These are phyloP conservation scores for Amauroascus verrucosus DNA, from an alignment of 2,329 filamentous ascomycete genomes.

Conservation along the genomic window DNA sequence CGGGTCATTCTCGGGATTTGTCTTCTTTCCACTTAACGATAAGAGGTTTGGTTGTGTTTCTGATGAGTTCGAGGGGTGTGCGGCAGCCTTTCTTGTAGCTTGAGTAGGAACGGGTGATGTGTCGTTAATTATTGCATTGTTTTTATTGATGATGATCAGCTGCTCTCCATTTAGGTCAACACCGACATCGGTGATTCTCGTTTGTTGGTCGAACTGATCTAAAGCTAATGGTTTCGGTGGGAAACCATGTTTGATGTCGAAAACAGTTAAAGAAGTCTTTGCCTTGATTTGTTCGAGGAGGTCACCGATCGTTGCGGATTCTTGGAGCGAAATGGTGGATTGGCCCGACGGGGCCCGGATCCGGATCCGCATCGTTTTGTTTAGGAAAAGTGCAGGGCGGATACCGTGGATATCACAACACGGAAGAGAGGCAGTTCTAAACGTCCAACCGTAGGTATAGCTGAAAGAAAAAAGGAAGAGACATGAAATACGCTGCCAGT, in stretches of 20 bases:
- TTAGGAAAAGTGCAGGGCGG: no score
- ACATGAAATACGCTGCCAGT: neutral
- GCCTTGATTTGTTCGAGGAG: constrained; percentile 38
- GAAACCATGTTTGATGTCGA: constrained; percentile 75
- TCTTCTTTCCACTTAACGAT: constrained; percentile 26
- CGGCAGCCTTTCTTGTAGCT: neutral
- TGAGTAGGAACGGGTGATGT: neutral
- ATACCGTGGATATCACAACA: no score
- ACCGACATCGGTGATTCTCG: constrained; percentile 46
- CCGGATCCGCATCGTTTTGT: constrained; percentile 55
- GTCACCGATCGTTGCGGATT: constrained; percentile 47
- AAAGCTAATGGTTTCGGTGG: constrained; percentile 58
- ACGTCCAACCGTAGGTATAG: no score
- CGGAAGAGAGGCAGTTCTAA: no score
- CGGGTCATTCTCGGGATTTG: constrained; percentile 44
- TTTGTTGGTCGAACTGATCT: constrained; percentile 42
- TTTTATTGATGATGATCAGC: constrained; percentile 50
- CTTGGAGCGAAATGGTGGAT: constrained; percentile 57
- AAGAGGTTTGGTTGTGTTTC: constrained; percentile 18
- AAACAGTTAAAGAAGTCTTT: constrained; percentile 54
- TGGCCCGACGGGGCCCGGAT: constrained; percentile 65
- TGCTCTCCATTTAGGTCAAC: constrained; percentile 58
- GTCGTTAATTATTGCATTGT: constrained; percentile 22
- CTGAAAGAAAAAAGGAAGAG: neutral
- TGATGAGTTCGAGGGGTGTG: neutral